Percentiles rank a stretch among this genome's conserved stretches.
Conservation (phyloP, 2,329 filamentous ascomycete genomes). For the Trichophyton verrucosum region DNA sequence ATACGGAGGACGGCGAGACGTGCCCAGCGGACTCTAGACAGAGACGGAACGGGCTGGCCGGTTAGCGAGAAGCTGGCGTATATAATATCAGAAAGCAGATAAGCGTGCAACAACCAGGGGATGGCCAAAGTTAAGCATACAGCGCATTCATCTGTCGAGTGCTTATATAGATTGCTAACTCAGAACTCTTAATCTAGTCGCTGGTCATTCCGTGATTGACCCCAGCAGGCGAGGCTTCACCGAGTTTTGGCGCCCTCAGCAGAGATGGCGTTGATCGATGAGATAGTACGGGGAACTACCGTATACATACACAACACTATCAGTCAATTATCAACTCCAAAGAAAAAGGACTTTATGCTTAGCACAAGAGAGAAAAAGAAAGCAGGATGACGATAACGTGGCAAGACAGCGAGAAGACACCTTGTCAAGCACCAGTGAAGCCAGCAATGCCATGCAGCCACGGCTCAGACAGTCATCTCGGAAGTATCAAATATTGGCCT, state of each 20-base stretch:
- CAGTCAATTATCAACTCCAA: not conserved
- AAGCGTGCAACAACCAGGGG: not conserved
- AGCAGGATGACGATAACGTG: not conserved
- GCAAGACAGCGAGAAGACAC: not conserved
- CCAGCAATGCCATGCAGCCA: not conserved
- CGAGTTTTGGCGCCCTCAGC: not conserved
- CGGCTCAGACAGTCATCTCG: not conserved
- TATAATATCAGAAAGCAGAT: not conserved
- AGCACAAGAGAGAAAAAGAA: not conserved
- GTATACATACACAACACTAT: no score
- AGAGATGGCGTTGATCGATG: not conserved
- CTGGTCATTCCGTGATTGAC: not conserved
- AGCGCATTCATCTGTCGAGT: no score
- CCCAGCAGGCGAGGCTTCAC: not conserved
- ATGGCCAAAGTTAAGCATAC: not conserved
- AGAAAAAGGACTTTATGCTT: not conserved
- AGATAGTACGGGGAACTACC: not conserved
- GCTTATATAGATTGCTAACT: no score
- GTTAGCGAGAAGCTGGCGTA: not conserved
- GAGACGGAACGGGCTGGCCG: no score
- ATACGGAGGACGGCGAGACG: no score
- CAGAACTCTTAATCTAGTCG: not conserved
- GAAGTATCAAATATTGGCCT: no score
- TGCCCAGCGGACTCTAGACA: no score
- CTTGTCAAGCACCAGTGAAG: not conserved